phyloP scores from a whole-genome alignment of 192 early-diverging fungal genomes.

The Rhizophagus clarus region DNA sequence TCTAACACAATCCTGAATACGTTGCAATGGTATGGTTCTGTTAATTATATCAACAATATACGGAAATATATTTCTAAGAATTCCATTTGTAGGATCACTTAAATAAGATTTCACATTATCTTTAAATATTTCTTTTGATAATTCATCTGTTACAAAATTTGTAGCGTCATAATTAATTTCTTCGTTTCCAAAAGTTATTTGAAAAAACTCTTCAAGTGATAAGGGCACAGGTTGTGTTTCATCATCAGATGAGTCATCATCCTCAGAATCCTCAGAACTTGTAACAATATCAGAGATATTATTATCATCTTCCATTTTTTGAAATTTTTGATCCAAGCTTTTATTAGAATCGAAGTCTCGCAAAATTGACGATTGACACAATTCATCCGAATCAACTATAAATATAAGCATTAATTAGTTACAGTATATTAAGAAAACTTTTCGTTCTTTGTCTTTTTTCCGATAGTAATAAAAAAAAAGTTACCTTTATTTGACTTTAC shows the following conservation, averaged over 20 bases:
- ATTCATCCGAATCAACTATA: neutral
- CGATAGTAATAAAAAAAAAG: neutral
- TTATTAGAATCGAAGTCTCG: neutral
- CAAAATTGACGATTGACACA: neutral
- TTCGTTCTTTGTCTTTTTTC: too few relatives aligned
- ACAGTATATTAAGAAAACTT: too few relatives aligned
- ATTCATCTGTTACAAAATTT: conserved; percentile 9
- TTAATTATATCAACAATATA: neutral
- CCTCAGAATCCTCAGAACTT: neutral
- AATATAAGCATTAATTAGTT: neutral
- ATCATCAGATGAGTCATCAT: neutral
- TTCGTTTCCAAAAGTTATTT: neutral
- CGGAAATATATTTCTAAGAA: conserved; percentile 7
- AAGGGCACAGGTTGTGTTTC: neutral
- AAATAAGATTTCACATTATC: neutral
- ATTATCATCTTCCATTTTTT: neutral
- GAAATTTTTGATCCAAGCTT: too few relatives aligned
- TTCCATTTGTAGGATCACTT: neutral
- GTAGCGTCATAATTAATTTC: neutral
- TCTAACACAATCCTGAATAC: neutral
- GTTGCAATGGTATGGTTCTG: neutral
- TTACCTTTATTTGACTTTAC: neutral
- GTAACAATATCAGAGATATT: too few relatives aligned
- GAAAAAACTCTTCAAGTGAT: neutral
- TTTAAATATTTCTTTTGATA: neutral